phyloP scores from a whole-genome alignment of 2,329 filamentous ascomycete species.

The Hysterium pulicare region DNA sequence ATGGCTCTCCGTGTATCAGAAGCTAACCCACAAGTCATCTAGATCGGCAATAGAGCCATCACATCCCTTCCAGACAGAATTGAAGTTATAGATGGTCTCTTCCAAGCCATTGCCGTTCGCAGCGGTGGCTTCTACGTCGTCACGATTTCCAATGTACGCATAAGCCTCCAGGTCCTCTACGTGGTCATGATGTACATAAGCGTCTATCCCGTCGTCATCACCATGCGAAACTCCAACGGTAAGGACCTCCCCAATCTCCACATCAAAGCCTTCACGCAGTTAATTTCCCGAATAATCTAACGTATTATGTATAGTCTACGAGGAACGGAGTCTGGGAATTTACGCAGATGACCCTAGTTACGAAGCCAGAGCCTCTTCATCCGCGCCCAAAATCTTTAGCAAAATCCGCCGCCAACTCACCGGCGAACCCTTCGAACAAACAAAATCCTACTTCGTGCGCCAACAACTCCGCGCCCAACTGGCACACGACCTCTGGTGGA shows the following conservation, averaged over 20 bases:
- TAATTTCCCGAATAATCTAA: too few relatives aligned
- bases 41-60: conserved; percentile 53
- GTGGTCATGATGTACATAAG: conserved; percentile 66
- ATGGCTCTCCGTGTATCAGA: too few relatives aligned
- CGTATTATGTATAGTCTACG: conserved; percentile 48
- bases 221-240: conserved; percentile 53
- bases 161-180: conserved; percentile 56
- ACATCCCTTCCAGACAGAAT: conserved; percentile 43
- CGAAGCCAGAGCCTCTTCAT: not conserved
- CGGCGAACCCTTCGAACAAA: conserved; percentile 16
- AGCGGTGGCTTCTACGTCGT: conserved; percentile 52
- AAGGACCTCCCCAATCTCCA: not conserved
- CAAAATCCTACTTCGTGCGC: conserved; percentile 37
- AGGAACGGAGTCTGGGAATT: conserved; percentile 59
- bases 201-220: conserved; percentile 60
- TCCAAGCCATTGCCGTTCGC: conserved; percentile 55
- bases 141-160: conserved; percentile 48
- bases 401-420: conserved; percentile 11
- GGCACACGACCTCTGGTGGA: conserved; percentile 46
- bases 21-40: too few relatives aligned
- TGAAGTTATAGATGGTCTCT: conserved; percentile 55
- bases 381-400: conserved; percentile 7
- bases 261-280: too few relatives aligned
- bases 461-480: conserved; percentile 47
- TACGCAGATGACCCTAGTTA: conserved; percentile 44